phyloP scores from a whole-genome alignment of 768 basidiomycete genomes.

The Pholiota molesta region DNA sequence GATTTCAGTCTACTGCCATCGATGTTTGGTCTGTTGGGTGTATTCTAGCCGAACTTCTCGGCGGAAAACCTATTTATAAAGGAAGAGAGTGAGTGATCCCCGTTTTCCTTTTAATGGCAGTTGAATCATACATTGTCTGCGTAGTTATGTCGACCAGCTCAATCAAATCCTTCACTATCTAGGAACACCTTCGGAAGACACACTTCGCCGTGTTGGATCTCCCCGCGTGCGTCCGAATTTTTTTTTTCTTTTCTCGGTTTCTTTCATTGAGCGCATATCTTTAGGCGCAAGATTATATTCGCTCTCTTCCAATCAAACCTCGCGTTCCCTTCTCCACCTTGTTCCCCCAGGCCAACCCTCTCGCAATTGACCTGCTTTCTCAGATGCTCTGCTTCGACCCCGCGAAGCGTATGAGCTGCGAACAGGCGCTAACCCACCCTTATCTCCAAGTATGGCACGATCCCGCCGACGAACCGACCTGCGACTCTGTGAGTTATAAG shows the following conservation, averaged over 20 bases:
- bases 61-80: conserved; percentile 96
- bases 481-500: conserved; percentile 61
- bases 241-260: background rate
- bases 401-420: conserved; percentile 93
- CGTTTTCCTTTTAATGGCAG: background rate
- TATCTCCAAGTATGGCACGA: conserved; percentile 98
- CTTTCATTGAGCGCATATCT: conserved; percentile 9
- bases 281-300: conserved; percentile 97
- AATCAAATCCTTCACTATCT: conserved; percentile 98
- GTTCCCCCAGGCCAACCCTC: conserved; percentile 92
- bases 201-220: conserved; percentile 92
- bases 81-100: conserved; percentile 81
- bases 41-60: conserved; percentile 90
- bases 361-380: conserved; percentile 90
- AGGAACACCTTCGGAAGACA: conserved; percentile 97
- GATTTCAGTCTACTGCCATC: conserved; percentile 76
- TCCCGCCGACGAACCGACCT: conserved; percentile 90
- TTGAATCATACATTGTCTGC: background rate
- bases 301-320: conserved; percentile 96
- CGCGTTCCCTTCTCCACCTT: conserved; percentile 89
- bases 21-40: conserved; percentile 98
- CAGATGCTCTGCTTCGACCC: conserved; percentile 97
- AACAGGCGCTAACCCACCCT: conserved; percentile 93
- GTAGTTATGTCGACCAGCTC: conserved; percentile 95
- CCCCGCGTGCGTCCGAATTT: conserved; percentile 66